Evolutionary conservation across 2,329 filamentous ascomycete genomes (phyloP).

Genomic region (Amphichorda felina): DNA sequence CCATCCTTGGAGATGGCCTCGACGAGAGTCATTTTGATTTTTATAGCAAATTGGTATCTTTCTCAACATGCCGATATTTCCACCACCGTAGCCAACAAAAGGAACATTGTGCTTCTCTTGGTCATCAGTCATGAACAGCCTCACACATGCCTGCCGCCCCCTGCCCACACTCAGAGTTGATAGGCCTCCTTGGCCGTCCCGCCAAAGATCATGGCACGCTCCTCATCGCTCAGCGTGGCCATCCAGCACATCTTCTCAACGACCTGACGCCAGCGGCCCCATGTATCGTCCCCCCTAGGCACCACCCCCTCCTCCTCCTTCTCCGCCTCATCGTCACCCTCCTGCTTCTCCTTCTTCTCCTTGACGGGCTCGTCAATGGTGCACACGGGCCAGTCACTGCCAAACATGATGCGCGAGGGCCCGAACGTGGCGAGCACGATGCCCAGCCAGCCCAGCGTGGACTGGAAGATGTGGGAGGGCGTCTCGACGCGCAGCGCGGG

Average conservation of each 20-base stretch:
- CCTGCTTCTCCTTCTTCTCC: not conserved
- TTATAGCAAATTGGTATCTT: too few relatives aligned
- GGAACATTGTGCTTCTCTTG: too few relatives aligned
- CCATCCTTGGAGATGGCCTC: too few relatives aligned
- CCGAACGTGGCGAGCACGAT: slow-evolving; percentile 64
- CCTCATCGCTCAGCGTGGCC: slow-evolving; percentile 45
- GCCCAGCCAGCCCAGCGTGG: slow-evolving; percentile 58
- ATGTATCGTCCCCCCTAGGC: slow-evolving; percentile 39
- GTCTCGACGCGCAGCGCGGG: slow-evolving; percentile 34
- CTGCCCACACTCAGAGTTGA: slow-evolving; percentile 21
- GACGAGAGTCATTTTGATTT: too few relatives aligned
- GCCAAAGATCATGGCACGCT: slow-evolving; percentile 58
- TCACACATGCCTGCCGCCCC: too few relatives aligned
- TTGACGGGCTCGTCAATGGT: slow-evolving; percentile 35
- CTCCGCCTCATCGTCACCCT: slow-evolving; percentile 1
- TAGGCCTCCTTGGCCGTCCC: slow-evolving; percentile 66
- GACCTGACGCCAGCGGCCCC: slow-evolving; percentile 63
- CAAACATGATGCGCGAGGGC: slow-evolving; percentile 69
- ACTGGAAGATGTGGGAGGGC: slow-evolving; percentile 46
- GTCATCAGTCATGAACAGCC: too few relatives aligned
- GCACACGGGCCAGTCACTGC: slow-evolving; percentile 89
- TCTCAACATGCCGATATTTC: too few relatives aligned
- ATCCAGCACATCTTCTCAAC: slow-evolving; percentile 57
- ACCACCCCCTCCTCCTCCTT: not conserved
- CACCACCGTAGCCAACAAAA: too few relatives aligned